Percentiles rank a stretch among this genome's conserved stretches.
Evolutionary conservation across 305 asterid species (phyloP).

Genomic region (Lippia alba): DNA sequence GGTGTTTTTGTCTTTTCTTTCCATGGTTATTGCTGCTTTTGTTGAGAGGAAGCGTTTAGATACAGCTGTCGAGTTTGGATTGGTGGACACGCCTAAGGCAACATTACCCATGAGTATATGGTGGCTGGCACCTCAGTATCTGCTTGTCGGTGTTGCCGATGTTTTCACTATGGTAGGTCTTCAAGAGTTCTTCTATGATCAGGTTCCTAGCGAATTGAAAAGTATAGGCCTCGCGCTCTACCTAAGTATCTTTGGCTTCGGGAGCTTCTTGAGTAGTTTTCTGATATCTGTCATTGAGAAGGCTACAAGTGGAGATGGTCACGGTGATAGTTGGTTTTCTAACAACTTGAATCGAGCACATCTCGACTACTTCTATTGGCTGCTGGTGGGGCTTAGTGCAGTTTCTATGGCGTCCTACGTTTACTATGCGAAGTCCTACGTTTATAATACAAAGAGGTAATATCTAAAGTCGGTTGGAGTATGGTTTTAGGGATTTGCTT

Average conservation of each 20-base stretch:
- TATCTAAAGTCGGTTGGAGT: no score
- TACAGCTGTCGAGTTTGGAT: slow-evolving; percentile 45
- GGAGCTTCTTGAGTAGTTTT: slow-evolving; percentile 49
- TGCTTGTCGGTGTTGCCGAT: slow-evolving; percentile 49
- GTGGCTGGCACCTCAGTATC: slow-evolving; percentile 66
- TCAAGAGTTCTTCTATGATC: slow-evolving; percentile 65
- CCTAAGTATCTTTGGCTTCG: slow-evolving; percentile 50
- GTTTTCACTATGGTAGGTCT: slow-evolving; percentile 56
- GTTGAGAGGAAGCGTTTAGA: slow-evolving; percentile 54
- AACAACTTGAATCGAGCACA: slow-evolving; percentile 21
- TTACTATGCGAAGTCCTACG: slow-evolving; percentile 35
- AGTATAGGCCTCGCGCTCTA: slow-evolving; percentile 51
- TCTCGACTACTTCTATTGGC: slow-evolving; percentile 44
- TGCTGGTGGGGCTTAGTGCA: slow-evolving; percentile 35
- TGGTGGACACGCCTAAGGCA: slow-evolving; percentile 44
- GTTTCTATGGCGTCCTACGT: slow-evolving; percentile 6
- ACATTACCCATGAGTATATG: slow-evolving; percentile 53
- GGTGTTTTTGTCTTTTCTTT: slow-evolving; percentile 33
- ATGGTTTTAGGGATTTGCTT: no score
- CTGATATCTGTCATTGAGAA: slow-evolving; percentile 41
- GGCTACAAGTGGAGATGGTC: neutral
- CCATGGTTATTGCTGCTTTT: slow-evolving; percentile 51
- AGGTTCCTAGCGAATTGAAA: slow-evolving; percentile 48
- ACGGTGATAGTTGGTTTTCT: neutral
- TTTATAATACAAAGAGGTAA: no score